phyloP scores from a whole-genome alignment of 2,329 filamentous ascomycete genomes.

The Aspergillus thermomutatus region DNA sequence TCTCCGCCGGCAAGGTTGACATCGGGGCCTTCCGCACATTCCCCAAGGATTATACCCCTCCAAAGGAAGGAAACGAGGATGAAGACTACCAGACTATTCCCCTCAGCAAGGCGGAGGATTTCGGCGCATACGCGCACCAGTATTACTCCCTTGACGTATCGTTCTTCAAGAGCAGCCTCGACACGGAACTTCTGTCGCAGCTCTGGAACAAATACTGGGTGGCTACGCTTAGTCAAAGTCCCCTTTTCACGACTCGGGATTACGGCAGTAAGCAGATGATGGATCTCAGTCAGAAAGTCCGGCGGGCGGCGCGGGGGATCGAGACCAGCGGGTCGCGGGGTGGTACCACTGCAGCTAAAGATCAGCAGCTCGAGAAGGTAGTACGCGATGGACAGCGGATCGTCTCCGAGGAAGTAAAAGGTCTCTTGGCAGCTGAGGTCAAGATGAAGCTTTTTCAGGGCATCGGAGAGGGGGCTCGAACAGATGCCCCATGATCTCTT shows the following conservation, averaged over 20 bases:
- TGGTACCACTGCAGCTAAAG: conserved; percentile 32
- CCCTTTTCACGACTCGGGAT: conserved; percentile 86
- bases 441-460: conserved; percentile 51
- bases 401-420: conserved; percentile 52
- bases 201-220: conserved; percentile 99
- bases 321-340: conserved; percentile 30
- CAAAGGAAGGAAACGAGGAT: conserved; percentile 44
- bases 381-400: conserved; percentile 57
- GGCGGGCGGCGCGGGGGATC: conserved; percentile 54
- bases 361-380: conserved; percentile 51
- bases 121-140: conserved; percentile 82
- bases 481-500: conserved; percentile 10
- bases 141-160: conserved; percentile 92
- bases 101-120: conserved; percentile 90
- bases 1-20: conserved; percentile 91
- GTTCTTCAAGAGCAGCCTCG: conserved; percentile 90
- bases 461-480: conserved; percentile 28
- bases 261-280: conserved; percentile 90
- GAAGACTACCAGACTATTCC: conserved; percentile 62
- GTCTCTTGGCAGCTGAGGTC: conserved; percentile 47
- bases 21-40: conserved; percentile 96
- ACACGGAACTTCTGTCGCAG: conserved; percentile 78
- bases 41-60: conserved; percentile 66
- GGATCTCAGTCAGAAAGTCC: conserved; percentile 80
- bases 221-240: conserved; percentile 86